Conservation (phyloP, 2,329 filamentous ascomycete genomes). For the Fusarium euwallaceae region DNA sequence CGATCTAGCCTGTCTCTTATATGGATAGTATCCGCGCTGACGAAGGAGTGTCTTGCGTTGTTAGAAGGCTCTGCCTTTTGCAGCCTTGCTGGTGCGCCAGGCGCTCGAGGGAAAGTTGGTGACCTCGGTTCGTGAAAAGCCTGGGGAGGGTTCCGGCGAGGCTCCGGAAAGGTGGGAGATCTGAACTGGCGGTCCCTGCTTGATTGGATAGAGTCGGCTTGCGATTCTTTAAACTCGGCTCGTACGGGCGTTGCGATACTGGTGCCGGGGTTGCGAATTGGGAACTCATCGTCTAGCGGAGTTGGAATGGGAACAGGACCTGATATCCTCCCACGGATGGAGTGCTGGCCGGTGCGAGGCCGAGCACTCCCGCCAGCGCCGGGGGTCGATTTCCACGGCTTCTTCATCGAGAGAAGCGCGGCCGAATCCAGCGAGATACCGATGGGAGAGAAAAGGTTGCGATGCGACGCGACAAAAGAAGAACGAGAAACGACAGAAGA, state of each 20-base stretch:
- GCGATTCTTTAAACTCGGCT: constrained; percentile 40
- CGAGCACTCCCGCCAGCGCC: constrained; percentile 47
- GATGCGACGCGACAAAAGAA: constrained; percentile 20
- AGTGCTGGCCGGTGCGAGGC: constrained; percentile 53
- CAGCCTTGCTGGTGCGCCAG: constrained; percentile 27
- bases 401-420: constrained; percentile 52
- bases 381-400: constrained; percentile 61
- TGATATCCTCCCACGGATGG: constrained; percentile 72
- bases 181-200: constrained; percentile 24
- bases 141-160: constrained; percentile 29
- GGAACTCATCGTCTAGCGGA: constrained; percentile 66
- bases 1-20: constrained; percentile 38
- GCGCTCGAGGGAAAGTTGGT: constrained; percentile 20
- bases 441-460: constrained; percentile 12
- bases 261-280: constrained; percentile 60
- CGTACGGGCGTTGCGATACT: constrained; percentile 52
- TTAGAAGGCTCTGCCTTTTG: constrained; percentile 52
- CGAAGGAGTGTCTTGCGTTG: constrained; percentile 62
- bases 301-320: constrained; percentile 69
- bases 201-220: constrained; percentile 20
- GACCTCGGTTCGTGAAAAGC: constrained; percentile 25
- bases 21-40: constrained; percentile 53
- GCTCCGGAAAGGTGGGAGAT: constrained; percentile 34
- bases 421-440: not conserved
- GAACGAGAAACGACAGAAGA: constrained; percentile 25